A percentile compares a stretch with the other conserved stretches of the same genome.
These are phyloP conservation scores for Adansonia grandidieri DNA, from an alignment of 441 rosid species.

Conservation along the genomic window DNA sequence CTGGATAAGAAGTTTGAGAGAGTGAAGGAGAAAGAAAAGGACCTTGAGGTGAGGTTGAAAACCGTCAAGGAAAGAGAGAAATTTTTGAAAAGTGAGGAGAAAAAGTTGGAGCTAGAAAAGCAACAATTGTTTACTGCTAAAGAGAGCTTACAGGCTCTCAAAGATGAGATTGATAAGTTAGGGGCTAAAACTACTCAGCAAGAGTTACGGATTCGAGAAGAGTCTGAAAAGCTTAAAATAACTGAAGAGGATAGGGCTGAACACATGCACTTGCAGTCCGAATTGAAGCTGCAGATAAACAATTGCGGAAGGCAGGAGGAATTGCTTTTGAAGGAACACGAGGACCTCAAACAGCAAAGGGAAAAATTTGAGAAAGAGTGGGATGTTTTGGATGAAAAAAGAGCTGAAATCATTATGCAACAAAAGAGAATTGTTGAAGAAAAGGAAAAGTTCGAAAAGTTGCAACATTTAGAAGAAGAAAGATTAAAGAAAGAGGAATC, in stretches of 20 bases:
- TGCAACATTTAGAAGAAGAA: conserved; percentile 53
- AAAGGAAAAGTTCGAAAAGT: conserved; percentile 56
- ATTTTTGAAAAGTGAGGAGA: conserved; percentile 60
- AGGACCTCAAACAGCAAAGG: conserved; percentile 71
- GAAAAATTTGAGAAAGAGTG: conserved; percentile 81
- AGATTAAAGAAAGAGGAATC: conserved; percentile 63
- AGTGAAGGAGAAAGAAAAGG: conserved; percentile 72
- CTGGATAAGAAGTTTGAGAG: conserved; percentile 60
- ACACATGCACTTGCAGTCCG: conserved; percentile 61
- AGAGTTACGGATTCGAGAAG: conserved; percentile 61
- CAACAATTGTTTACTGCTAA: conserved; percentile 53
- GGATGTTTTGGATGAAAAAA: conserved; percentile 77
- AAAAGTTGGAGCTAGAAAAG: conserved; percentile 59
- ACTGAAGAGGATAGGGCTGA: conserved; percentile 71
- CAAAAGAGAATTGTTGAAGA: conserved; percentile 51
- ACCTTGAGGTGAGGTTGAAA: conserved; percentile 60
- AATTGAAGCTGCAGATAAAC: conserved; percentile 67
- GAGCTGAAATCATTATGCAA: conserved; percentile 48
- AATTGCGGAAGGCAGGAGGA: conserved; percentile 58
- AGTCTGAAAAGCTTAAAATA: conserved; percentile 55
- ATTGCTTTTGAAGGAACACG: conserved; percentile 61
- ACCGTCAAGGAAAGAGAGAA: conserved; percentile 62
- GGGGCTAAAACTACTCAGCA: conserved; percentile 62
- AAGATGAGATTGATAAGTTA: conserved; percentile 68
- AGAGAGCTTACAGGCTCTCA: conserved; percentile 53